phyloP scores from a whole-genome alignment of 805 yeast species.

The Wilhelminamyces savonicus region DNA sequence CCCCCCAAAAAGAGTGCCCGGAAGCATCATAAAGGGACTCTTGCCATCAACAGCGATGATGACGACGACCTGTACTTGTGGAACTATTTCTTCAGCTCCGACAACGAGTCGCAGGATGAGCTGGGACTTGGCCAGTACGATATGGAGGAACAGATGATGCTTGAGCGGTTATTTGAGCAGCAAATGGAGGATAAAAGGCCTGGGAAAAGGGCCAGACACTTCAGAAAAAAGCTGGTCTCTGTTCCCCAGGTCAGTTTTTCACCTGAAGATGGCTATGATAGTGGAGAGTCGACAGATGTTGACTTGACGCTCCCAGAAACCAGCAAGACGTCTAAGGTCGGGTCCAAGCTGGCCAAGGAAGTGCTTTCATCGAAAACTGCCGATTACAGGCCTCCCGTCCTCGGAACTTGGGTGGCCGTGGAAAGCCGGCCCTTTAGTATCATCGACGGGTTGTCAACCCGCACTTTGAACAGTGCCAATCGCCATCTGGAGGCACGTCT shows the following conservation, averaged over 20 bases:
- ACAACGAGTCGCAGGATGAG: slow-evolving; percentile 25
- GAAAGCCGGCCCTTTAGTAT: slow-evolving; percentile 82
- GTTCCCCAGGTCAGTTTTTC: neutral
- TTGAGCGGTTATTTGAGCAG: slow-evolving; percentile 19
- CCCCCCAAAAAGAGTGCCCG: slow-evolving; percentile 5
- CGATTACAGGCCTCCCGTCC: slow-evolving; percentile 82
- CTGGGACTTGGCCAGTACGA: slow-evolving; percentile 14
- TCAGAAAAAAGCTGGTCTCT: neutral
- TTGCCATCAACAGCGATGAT: slow-evolving; percentile 29
- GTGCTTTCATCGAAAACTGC: slow-evolving; percentile 82
- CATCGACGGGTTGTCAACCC: slow-evolving; percentile 88
- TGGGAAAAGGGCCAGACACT: neutral
- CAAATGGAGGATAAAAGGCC: slow-evolving; percentile 16
- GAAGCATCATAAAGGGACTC: slow-evolving; percentile 12
- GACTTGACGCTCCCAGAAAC: slow-evolving; percentile 77
- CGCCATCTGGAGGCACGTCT: slow-evolving; percentile 2
- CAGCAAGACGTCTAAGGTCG: slow-evolving; percentile 43
- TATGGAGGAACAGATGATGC: slow-evolving; percentile 12
- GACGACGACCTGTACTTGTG: slow-evolving; percentile 69
- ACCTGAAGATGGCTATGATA: slow-evolving; percentile 41
- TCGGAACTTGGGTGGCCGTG: slow-evolving; percentile 88
- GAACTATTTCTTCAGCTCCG: slow-evolving; percentile 61
- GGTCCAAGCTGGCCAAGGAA: slow-evolving; percentile 85
- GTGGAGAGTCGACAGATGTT: slow-evolving; percentile 93
- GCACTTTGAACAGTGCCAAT: slow-evolving; percentile 48